These are phyloP conservation scores for Saksenaea vasiformis DNA, from an alignment of 371 early-diverging fungal genomes.

Conservation along the genomic window DNA sequence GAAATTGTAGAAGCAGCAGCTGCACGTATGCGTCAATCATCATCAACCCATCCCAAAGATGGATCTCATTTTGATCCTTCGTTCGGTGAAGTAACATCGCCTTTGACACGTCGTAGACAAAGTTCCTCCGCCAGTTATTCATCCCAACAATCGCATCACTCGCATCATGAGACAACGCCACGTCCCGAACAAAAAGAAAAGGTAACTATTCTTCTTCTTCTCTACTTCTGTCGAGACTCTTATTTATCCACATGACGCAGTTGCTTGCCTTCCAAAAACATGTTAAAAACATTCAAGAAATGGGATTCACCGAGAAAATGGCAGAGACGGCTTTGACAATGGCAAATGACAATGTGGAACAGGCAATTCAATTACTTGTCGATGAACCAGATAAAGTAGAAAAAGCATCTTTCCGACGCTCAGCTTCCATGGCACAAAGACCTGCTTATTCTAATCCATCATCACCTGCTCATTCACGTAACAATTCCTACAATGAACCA, in stretches of 20 bases:
- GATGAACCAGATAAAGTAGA: constrained; percentile 62
- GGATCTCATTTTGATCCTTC: not conserved
- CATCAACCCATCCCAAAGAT: not conserved
- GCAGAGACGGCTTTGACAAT: constrained; percentile 64
- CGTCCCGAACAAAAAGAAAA: constrained; percentile 6
- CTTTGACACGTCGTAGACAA: constrained; percentile 12
- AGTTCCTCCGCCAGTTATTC: constrained; percentile 12
- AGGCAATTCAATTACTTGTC: constrained; percentile 60
- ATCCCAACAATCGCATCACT: constrained; percentile 5
- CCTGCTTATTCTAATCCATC: constrained; percentile 15
- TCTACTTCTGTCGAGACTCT: not conserved
- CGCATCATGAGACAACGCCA: not conserved
- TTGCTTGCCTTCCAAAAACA: constrained; percentile 31
- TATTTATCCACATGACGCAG: constrained; percentile 8
- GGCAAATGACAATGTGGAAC: constrained; percentile 58
- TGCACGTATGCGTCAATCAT: constrained; percentile 22
- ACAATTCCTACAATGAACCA: constrained; percentile 19
- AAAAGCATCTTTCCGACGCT: constrained; percentile 31
- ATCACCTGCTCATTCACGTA: constrained; percentile 27
- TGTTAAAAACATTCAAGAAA: constrained; percentile 59
- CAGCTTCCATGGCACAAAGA: constrained; percentile 25
- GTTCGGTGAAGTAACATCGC: not conserved
- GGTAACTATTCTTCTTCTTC: not conserved
- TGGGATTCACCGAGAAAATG: constrained; percentile 72
- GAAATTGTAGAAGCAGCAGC: constrained; percentile 53